Base-by-base conservation (phyloP, 176 grass and related monocot species). In the Eragrostis curvula region DNA sequence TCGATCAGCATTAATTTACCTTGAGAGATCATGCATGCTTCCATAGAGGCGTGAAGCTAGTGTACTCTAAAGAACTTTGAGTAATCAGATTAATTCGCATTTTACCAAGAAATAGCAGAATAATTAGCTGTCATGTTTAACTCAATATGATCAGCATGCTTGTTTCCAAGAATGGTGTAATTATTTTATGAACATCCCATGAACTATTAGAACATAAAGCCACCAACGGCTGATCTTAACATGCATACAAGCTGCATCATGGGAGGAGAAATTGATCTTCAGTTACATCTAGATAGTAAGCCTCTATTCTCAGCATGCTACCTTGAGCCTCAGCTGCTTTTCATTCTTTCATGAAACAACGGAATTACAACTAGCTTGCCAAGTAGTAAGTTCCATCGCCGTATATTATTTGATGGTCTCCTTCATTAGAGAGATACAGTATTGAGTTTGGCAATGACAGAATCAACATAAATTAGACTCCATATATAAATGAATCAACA, bases 161-260 rank as follows among this genome's bases (percentile, higher is more conserved):
- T 14, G 23, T 29, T 36, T 28, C 75, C 2, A 39, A 32, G 50
- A 70, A 20, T 14, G 14, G 57, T 32, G 23, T 71, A 73, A 85
- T 32, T 80, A 86, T 86, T 67, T 74, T 58, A 67, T 86, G 84
- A 74, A 1, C 39, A 74, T 74, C 24, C 28, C 24, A 80, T 66
- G 69, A 68, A 86, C 25, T 66, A 71, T 8, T 72, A 45, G 10
- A 72, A 32, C 36, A 2, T 55, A 68, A 55, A 42, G 0, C 21
- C 20, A 25, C 42, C 7, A 39, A 41, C 3, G 50, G 44, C 28
- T 18, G 62, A 50, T 41, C 51, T 79, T 53, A 68, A 28, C 78
- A 55, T 80, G 21, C 44, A 46, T 57, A 46, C 17, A 46, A 67
- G 27, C 18, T 55, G 48, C 48, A 75, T 30, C 71, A 46, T 57